Evolutionary conservation across 805 yeast species (phyloP), one percentile per base, ranked within the genome.

Genomic region (Ogataea minuta): DNA sequence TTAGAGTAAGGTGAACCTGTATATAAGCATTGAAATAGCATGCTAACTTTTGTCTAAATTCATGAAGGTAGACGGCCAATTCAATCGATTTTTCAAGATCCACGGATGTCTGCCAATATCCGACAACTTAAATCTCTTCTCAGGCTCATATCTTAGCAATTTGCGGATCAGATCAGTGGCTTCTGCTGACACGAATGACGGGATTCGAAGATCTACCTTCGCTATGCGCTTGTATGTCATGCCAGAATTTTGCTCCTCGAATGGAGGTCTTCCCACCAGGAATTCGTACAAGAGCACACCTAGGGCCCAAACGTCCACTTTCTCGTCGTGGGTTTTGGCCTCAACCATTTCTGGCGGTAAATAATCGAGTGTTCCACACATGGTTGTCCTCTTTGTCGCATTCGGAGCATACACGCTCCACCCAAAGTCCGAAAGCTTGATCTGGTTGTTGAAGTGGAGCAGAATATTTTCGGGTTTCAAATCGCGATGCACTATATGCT

Each of bases 321-420:
- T 71, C 37, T 71, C 72, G 51, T 84, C 91, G 53, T 91, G 93
- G 9, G 80, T 84, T 50, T 76, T 79, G 1, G 85, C 80, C 45
- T 84, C 93, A 6, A 91, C 86, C 84, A 93, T 81, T 63, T 91
- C 99, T 6, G 99, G 99, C 0, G 98, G 95, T 11, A 93, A 64
- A 53, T 91, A 91, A 62, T 93, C 98, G 28, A 91, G 67, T 0
- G 99, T 93, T 0, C 99, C 98, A 63, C 98, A 93, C 67, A 93
- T 75, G 0, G 98, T 91, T 11, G 79, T 71, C 53, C 96, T 67
- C 46, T 76, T 74, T 10, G 45, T 45, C 11, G 30, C 43, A 6
- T 74, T 64, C 1, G 78, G 77, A 0, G 84, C 73, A 49, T 79
- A 79, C 46, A 90, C 91, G 40, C 95, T 84, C 97, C 97, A 91